A percentile compares a stretch with the other conserved stretches of the same genome.
Conservation (phyloP, 2,329 filamentous ascomycete genomes). For the Calonectria henricotiae region DNA sequence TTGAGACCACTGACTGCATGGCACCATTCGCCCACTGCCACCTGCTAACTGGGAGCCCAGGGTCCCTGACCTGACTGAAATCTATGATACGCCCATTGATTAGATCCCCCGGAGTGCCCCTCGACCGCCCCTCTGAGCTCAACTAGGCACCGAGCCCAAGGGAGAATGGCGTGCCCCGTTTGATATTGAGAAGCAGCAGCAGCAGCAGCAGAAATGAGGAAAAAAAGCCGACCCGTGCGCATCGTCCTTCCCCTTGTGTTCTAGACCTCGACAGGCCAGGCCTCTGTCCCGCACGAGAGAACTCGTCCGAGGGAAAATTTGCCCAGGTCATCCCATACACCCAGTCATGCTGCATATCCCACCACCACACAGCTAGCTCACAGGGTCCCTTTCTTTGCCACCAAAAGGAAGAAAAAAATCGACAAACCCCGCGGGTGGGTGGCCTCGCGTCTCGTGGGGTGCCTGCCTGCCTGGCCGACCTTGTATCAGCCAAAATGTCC, state of each 20-base stretch:
- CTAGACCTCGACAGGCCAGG: constrained; percentile 21
- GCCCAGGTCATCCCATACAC: constrained; percentile 20
- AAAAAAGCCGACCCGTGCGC: neutral
- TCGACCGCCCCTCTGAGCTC: constrained; percentile 11
- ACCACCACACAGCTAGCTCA: constrained; percentile 14
- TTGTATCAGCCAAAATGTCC: neutral
- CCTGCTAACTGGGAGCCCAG: constrained; percentile 15
- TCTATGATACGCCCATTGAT: constrained; percentile 27
- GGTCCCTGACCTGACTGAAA: constrained; percentile 21
- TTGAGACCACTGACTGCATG: constrained; percentile 35
- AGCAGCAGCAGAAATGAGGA: neutral
- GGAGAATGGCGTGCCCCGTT: constrained; percentile 9
- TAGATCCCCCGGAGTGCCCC: constrained; percentile 8
- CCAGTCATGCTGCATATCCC: constrained; percentile 21
- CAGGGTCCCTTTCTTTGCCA: constrained; percentile 13
- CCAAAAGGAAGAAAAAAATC: neutral
- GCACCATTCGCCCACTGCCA: constrained; percentile 31
- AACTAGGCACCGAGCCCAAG: constrained; percentile 13
- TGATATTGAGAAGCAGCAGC: neutral
- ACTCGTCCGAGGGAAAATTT: constrained; percentile 32
- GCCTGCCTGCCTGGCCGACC: neutral
- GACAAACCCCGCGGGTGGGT: constrained; percentile 11
- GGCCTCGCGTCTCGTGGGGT: constrained; percentile 24
- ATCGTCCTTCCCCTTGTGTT: constrained; percentile 25
- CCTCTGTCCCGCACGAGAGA: constrained; percentile 2